These are phyloP conservation scores for Chenopodium berlandieri DNA, from an alignment of 148 eudicot genomes.

Conservation along the genomic window DNA sequence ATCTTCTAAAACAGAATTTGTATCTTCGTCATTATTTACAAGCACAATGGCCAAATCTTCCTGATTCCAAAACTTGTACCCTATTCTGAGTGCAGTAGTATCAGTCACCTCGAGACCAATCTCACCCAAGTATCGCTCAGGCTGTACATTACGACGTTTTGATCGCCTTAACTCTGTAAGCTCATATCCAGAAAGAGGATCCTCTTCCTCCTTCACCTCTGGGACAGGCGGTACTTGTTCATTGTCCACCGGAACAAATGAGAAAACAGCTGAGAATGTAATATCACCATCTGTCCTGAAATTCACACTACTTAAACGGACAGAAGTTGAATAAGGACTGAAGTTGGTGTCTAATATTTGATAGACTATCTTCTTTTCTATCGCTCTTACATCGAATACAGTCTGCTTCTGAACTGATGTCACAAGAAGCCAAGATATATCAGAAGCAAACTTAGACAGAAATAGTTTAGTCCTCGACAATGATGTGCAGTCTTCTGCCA, in stretches of 20 bases:
- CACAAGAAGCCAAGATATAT: conserved; percentile 75
- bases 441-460: conserved; percentile 60
- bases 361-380: conserved; percentile 60
- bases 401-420: conserved; percentile 61
- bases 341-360: conserved; percentile 49
- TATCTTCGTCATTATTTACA: conserved; percentile 57
- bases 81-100: conserved; percentile 49
- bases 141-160: conserved; percentile 67
- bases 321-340: conserved; percentile 28
- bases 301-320: conserved; percentile 45
- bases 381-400: conserved; percentile 57
- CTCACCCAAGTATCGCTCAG: conserved; percentile 78
- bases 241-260: conserved; percentile 34
- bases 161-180: conserved; percentile 62
- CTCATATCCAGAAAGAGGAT: conserved; percentile 30
- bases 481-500: conserved; percentile 68
- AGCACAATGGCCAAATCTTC: conserved; percentile 65
- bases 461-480: conserved; percentile 53
- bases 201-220: conserved; percentile 29
- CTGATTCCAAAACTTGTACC: conserved; percentile 47
- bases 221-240: conserved; percentile 12
- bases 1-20: conserved; percentile 26
- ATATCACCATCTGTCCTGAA: conserved; percentile 57
- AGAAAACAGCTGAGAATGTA: conserved; percentile 42
- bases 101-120: conserved; percentile 56